Evolutionary conservation across 2,329 filamentous ascomycete species (phyloP), one percentile per base, ranked within the genome.

Genomic region (Raffaelea arxii): DNA sequence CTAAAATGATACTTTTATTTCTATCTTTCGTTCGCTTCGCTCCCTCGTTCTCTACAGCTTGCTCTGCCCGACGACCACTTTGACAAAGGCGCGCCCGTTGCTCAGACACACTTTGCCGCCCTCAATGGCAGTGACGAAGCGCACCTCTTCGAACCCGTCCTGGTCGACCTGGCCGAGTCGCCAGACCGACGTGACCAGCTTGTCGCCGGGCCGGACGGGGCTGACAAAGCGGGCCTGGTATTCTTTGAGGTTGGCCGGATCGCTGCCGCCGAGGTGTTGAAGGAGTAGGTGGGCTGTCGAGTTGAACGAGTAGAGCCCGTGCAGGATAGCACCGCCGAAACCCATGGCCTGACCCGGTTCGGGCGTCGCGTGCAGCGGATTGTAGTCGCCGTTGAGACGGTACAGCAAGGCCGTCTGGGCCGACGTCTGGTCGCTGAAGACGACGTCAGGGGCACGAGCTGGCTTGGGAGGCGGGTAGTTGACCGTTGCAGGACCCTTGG

Each of bases 331-430:
- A 27, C 89, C 89, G 24, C 87, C 86, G 56, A 94, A 95, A 50
- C 90, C 89, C 86, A 95, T 94, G 68, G 88, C 84, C 65, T 78
- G 68, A 50, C 88, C 88, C 0, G 88, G 86, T 66, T 88, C 86
- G 12, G 88, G 88, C 18, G 85, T 86, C 6, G 87, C 88, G 62
- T 95, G 89, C 30, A 95, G 80, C 24, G 89, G 90, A 70, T 95
- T 95, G 68, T 95, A 95, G 69, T 95, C 90, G 54, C 89, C 89
- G 57, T 94, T 95, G 43, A 95, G 75, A 52, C 87, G 77, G 65
- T 92, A 92, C 46, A 92, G 70, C 52, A 85, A 76, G 9, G 86
- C 79, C 4, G 86, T 86, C 68, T 90, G 80, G 45, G 69, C 60
- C 23, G 70, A 84, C 4, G 84, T 88, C 65, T 88, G 82, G 57